Percentiles rank a stretch among this genome's conserved stretches.
Evolutionary conservation across 306 rosid species (phyloP).

Genomic region (Dalbergia cultrata): DNA sequence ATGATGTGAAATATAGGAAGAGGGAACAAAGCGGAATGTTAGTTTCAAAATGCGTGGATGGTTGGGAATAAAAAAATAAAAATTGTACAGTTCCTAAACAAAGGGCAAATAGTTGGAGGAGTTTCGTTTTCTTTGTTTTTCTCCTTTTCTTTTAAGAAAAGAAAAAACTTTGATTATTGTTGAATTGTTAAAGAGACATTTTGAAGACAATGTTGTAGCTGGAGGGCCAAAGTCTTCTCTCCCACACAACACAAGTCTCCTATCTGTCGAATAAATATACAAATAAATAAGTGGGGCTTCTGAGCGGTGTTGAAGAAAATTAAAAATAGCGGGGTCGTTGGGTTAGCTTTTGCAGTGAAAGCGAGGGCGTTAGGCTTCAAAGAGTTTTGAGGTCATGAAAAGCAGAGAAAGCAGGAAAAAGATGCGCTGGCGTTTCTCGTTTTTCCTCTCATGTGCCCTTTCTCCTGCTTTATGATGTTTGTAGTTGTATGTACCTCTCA

Average conservation of each 20-base stretch:
- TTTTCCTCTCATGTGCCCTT: constrained; percentile 52
- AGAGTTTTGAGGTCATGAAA: constrained; percentile 55
- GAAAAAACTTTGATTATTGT: background rate
- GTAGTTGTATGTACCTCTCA: background rate
- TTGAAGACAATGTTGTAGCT: constrained; percentile 21
- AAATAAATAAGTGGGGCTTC: constrained; percentile 35
- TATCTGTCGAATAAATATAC: constrained; percentile 30
- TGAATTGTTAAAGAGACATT: constrained; percentile 27
- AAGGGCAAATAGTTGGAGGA: constrained; percentile 44
- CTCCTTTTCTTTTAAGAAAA: background rate
- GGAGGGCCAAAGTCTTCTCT: constrained; percentile 14
- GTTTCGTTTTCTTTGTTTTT: background rate
- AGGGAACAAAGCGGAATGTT: constrained; percentile 59
- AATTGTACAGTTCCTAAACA: constrained; percentile 71
- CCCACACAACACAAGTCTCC: constrained; percentile 6
- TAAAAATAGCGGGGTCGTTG: constrained; percentile 42
- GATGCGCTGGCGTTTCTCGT: constrained; percentile 58
- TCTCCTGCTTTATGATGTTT: constrained; percentile 47
- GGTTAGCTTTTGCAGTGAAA: constrained; percentile 58
- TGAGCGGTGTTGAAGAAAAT: constrained; percentile 27
- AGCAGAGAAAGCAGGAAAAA: constrained; percentile 70
- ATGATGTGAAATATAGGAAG: constrained; percentile 60
- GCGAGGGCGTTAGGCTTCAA: constrained; percentile 47
- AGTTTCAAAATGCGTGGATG: constrained; percentile 57
- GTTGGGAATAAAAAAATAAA: constrained; percentile 57